Base-by-base conservation (phyloP, 2,329 filamentous ascomycete species). In the Pseudogymnoascus sp. region DNA sequence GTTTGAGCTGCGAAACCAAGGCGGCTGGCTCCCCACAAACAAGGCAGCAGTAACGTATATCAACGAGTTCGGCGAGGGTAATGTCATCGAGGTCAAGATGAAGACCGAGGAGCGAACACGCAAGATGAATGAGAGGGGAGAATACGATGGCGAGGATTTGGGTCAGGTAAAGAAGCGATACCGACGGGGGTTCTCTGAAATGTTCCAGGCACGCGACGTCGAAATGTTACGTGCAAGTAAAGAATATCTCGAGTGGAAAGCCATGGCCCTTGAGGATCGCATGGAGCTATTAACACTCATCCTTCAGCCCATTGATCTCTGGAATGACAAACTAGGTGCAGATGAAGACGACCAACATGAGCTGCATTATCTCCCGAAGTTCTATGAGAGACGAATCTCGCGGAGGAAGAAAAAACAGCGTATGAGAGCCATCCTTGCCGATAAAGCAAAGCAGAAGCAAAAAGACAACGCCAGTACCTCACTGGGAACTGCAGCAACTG, bases 221-320 rank as follows among this genome's bases (percentile, higher is more conserved):
- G 59, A 64, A 59, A 59, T 63, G 60, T 4, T 62, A 18, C 63
- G 37, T 7, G 63, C 63, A 7, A 64, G 6, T 2, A 61, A 31
- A 23, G 60, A 59, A 28, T 63, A 63, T 18, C 31, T 21, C n/a
- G 42, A 31, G 6, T 64, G 60, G 60, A 5, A 42, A 11, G 31
- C 33, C 11, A 59, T 64, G 60, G 11, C 31, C 21, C 42, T 60
- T 18, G 61, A 38, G n/a, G 60, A 59, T 6, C 63, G 63, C 21
- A 44, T 59, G 31, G 42, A 50, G 5, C 62, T 25, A 3, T 16
- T 63, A 18, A 47, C n/a, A n/a, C 37, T 35, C 10, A 14, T 61
- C 14, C 35, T 59, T 10, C 35, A 62, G 25, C 62, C 62, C 18
- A 23, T 62, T 4, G 31, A 28, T 28, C 35, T 63, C 4, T 63